A percentile compares a stretch with the other conserved stretches of the same genome.
phyloP scores from a whole-genome alignment of 768 basidiomycete genomes.

The Rhodotorula babjevae region DNA sequence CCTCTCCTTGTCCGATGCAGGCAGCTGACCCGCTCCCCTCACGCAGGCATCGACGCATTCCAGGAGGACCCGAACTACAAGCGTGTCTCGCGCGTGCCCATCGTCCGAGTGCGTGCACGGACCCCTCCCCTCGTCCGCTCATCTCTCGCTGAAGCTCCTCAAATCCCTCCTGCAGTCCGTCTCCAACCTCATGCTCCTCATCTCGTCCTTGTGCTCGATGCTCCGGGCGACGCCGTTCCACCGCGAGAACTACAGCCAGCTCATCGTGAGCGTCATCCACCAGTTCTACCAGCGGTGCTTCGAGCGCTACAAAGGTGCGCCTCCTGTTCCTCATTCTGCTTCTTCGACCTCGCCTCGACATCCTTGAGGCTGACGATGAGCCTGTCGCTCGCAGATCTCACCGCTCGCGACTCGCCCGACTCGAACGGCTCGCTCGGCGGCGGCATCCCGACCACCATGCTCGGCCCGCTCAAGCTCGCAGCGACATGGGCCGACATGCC shows the following conservation, averaged over 20 bases:
- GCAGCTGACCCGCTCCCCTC: background rate
- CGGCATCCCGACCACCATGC: too few relatives aligned
- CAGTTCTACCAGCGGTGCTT: slow-evolving; percentile 95
- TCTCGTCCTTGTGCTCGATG: slow-evolving; percentile 89
- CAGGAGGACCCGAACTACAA: slow-evolving; percentile 68
- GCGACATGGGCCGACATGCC: slow-evolving; percentile 72
- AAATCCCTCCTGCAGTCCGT: slow-evolving; percentile 57
- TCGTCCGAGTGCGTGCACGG: slow-evolving; percentile 62
- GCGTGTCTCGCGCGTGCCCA: slow-evolving; percentile 63
- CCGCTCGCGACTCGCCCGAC: slow-evolving; percentile 47
- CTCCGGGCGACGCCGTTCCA: slow-evolving; percentile 88
- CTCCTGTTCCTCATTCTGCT: slow-evolving; percentile 2
- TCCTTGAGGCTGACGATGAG: slow-evolving; percentile 9
- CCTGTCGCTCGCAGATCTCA: slow-evolving; percentile 49
- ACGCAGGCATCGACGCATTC: slow-evolving; percentile 74
- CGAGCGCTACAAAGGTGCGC: slow-evolving; percentile 68
- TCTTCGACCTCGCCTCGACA: background rate
- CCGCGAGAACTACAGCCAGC: slow-evolving; percentile 84
- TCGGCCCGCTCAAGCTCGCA: slow-evolving; percentile 56
- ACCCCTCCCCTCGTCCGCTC: too few relatives aligned
- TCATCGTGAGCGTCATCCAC: slow-evolving; percentile 87
- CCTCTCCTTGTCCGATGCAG: background rate
- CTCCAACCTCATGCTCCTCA: slow-evolving; percentile 76
- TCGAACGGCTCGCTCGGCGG: background rate
- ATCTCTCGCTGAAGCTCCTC: too few relatives aligned